Conservation (phyloP, 129 eudicot genomes). For the Centaurea solstitialis region DNA sequence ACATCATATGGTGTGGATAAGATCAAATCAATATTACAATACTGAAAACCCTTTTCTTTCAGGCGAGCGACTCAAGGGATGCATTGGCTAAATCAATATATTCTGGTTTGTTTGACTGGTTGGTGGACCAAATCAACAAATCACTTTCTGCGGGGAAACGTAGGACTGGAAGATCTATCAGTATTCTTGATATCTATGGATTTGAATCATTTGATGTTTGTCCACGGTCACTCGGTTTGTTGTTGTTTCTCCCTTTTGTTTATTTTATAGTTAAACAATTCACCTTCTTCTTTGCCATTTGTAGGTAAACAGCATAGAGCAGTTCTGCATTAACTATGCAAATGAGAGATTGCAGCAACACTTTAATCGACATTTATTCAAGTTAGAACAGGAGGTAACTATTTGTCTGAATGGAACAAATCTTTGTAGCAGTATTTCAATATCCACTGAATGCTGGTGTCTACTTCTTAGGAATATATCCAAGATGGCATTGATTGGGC, state of each 20-base stretch:
- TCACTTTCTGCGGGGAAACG: conserved; percentile 86
- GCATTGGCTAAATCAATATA: conserved; percentile 97
- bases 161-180: conserved; percentile 81
- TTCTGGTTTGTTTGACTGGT: conserved; percentile 93
- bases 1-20: not conserved
- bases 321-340: conserved; percentile 91
- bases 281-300: conserved; percentile 16
- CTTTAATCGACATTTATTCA: conserved; percentile 82
- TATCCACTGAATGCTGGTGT: conserved; percentile 2
- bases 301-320: conserved; percentile 91
- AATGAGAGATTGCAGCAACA: conserved; percentile 95
- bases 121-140: conserved; percentile 87
- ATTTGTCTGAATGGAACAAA: too few relatives aligned
- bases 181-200: conserved; percentile 96
- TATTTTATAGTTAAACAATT: not conserved
- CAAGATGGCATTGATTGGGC: conserved; percentile 98
- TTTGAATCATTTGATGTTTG: conserved; percentile 89
- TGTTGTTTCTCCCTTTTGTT: not conserved
- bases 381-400: conserved; percentile 85
- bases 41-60: conserved; percentile 26
- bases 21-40: not conserved
- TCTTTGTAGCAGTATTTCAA: not conserved
- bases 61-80: conserved; percentile 83
- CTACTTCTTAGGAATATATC: conserved; percentile 72
- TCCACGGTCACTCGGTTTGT: not conserved